These are phyloP conservation scores for Phlebiopsis gigantea DNA, from an alignment of 768 basidiomycete species.

Conservation along the genomic window DNA sequence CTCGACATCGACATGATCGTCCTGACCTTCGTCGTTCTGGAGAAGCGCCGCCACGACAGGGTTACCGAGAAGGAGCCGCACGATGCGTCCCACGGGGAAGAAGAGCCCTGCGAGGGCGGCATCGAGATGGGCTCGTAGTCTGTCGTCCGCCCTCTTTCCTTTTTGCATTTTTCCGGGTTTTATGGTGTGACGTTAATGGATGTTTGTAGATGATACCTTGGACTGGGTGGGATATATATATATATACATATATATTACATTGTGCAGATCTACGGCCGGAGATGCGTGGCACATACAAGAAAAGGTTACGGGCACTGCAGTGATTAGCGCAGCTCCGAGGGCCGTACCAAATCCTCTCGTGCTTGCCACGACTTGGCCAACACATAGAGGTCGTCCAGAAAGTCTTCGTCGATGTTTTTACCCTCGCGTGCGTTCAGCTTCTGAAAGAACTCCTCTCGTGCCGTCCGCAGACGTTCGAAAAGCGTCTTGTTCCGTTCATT, in stretches of 20 bases:
- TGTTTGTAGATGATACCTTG: neutral
- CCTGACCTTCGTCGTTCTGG: constrained; percentile 50
- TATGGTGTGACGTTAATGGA: neutral
- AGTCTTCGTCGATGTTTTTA: neutral
- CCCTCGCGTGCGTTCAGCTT: neutral
- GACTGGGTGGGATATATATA: neutral
- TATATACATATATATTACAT: too few species aligned
- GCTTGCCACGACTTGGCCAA: neutral
- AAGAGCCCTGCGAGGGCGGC: constrained; percentile 22
- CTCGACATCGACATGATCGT: constrained; percentile 49
- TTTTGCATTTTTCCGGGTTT: neutral
- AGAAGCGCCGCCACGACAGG: constrained; percentile 44
- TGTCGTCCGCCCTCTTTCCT: neutral
- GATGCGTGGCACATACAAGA: too few species aligned
- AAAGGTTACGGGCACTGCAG: too few species aligned
- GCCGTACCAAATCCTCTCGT: neutral
- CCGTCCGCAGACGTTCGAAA: neutral
- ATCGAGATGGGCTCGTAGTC: constrained; percentile 9
- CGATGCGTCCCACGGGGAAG: constrained; percentile 18
- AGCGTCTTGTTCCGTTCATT: neutral
- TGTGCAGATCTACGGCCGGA: too few species aligned
- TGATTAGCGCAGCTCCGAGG: neutral
- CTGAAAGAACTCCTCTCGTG: neutral
- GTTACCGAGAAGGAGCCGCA: constrained; percentile 16
- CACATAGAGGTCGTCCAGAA: neutral